Evolutionary conservation across 768 basidiomycete genomes (phyloP).

Genomic region (Psilocybe subaeruginosa): DNA sequence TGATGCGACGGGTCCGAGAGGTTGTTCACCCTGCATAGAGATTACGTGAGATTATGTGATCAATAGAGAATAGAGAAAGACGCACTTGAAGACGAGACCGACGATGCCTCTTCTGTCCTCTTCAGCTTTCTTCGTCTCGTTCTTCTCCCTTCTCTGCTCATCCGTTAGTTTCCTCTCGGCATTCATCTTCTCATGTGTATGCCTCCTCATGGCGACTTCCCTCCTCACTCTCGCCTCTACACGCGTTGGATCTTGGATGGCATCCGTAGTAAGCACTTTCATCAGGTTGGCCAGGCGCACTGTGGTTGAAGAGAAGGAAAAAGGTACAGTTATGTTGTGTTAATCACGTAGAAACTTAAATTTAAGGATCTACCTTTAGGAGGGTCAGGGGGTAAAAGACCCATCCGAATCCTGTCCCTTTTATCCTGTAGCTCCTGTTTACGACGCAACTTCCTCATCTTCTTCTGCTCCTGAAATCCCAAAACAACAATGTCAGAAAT

Average conservation of each 20-base stretch:
- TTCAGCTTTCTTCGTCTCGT: conserved; percentile 81
- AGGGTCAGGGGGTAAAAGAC: conserved; percentile 90
- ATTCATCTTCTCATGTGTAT: conserved; percentile 93
- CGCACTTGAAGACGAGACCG: conserved; percentile 91
- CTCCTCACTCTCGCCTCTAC: conserved; percentile 94
- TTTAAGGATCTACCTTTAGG: conserved; percentile 71
- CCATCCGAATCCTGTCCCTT: conserved; percentile 94
- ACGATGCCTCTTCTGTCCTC: conserved; percentile 85
- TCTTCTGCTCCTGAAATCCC: conserved; percentile 80
- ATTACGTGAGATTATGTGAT: not conserved
- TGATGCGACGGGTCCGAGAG: conserved; percentile 92
- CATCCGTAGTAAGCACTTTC: conserved; percentile 96
- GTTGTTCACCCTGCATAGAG: conserved; percentile 67
- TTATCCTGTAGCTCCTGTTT: conserved; percentile 93
- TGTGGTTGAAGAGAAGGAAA: conserved; percentile 25
- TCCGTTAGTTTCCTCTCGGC: conserved; percentile 88
- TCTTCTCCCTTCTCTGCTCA: conserved; percentile 87
- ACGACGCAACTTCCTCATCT: conserved; percentile 89
- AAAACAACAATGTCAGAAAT: not conserved
- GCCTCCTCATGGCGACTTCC: conserved; percentile 90
- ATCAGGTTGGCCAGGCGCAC: conserved; percentile 95
- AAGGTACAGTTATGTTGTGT: too few relatives aligned
- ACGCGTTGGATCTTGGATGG: conserved; percentile 95
- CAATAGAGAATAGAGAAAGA: conserved; percentile 1
- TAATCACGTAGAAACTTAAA: not conserved